These are phyloP conservation scores for Beauveria asiatica DNA, from an alignment of 2,329 filamentous ascomycete species.

Conservation along the genomic window DNA sequence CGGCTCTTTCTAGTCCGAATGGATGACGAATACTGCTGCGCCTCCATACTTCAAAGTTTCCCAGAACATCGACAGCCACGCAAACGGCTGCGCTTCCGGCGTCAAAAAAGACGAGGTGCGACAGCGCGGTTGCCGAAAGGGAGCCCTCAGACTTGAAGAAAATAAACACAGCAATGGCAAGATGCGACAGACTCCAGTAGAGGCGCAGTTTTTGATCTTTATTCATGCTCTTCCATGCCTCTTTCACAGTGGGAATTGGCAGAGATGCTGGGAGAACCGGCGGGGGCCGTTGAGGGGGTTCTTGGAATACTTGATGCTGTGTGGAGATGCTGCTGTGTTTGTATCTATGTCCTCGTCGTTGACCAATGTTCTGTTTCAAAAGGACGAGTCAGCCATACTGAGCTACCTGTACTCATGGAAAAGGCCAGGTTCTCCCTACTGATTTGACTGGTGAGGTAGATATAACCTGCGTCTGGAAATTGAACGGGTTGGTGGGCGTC, in stretches of 20 bases:
- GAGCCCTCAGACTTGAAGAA: slow-evolving; percentile 81
- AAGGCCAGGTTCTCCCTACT: slow-evolving; percentile 35
- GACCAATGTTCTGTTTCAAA: slow-evolving; percentile 64
- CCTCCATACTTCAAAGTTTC: slow-evolving; percentile 97
- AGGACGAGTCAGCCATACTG: background rate
- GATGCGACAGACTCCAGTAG: slow-evolving; percentile 85
- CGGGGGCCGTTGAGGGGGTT: slow-evolving; percentile 77
- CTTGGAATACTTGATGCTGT: slow-evolving; percentile 89
- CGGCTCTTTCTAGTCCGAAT: slow-evolving; percentile 83
- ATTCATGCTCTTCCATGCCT: slow-evolving; percentile 86
- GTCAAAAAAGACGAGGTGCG: slow-evolving; percentile 91
- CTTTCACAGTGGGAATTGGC: slow-evolving; percentile 79
- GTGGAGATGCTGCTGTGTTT: slow-evolving; percentile 89
- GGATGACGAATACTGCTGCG: slow-evolving; percentile 87
- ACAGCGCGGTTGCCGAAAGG: slow-evolving; percentile 83
- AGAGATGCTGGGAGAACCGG: slow-evolving; percentile 85
- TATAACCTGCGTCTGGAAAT: slow-evolving; percentile 80
- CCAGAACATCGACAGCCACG: slow-evolving; percentile 83
- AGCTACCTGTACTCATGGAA: background rate
- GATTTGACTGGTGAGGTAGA: slow-evolving; percentile 70
- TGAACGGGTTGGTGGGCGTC: slow-evolving; percentile 66
- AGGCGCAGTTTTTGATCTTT: slow-evolving; percentile 74
- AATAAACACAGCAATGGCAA: slow-evolving; percentile 72
- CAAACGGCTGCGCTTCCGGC: slow-evolving; percentile 86
- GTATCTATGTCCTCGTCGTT: slow-evolving; percentile 92